phyloP scores from a whole-genome alignment of 345 rosid species.

The Aquilaria sinensis region DNA sequence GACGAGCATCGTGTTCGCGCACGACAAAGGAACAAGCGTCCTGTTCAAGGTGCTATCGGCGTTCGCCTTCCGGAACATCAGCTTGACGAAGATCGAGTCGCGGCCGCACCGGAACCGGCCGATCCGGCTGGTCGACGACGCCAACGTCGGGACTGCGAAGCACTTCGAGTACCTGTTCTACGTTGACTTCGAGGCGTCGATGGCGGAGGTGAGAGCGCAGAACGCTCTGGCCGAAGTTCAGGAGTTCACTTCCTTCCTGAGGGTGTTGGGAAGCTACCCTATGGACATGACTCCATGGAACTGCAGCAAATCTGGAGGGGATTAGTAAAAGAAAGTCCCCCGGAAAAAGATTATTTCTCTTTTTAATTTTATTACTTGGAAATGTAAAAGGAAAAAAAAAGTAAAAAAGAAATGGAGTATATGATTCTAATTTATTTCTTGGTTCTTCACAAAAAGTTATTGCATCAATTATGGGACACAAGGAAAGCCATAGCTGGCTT shows the following conservation, averaged over 20 bases:
- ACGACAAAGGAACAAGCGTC: constrained; percentile 87
- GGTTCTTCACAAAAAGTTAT: too few relatives aligned
- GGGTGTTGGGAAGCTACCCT: constrained; percentile 96
- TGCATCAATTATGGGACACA: too few relatives aligned
- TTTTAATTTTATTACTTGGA: too few relatives aligned
- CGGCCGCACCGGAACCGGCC: constrained; percentile 87
- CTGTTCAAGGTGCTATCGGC: constrained; percentile 90
- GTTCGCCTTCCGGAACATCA: constrained; percentile 88
- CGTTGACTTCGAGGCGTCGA: constrained; percentile 89
- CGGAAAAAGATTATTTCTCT: too few relatives aligned
- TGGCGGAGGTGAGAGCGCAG: constrained; percentile 93
- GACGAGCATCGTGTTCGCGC: constrained; percentile 96
- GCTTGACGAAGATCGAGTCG: constrained; percentile 87
- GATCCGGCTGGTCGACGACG: constrained; percentile 70
- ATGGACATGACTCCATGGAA: constrained; percentile 98
- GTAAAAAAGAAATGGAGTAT: too few relatives aligned
- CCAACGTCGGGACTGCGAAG: constrained; percentile 69
- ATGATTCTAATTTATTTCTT: too few relatives aligned
- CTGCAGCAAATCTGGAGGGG: constrained; percentile 48
- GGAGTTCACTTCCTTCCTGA: constrained; percentile 92
- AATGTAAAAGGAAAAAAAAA: too few relatives aligned
- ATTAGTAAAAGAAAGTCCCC: constrained; percentile 5
- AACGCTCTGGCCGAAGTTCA: constrained; percentile 97
- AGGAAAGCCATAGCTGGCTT: too few relatives aligned
- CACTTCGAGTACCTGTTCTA: constrained; percentile 91